Evolutionary conservation across 2,329 filamentous ascomycete genomes (phyloP).

Genomic region (Monosporascus sp.): DNA sequence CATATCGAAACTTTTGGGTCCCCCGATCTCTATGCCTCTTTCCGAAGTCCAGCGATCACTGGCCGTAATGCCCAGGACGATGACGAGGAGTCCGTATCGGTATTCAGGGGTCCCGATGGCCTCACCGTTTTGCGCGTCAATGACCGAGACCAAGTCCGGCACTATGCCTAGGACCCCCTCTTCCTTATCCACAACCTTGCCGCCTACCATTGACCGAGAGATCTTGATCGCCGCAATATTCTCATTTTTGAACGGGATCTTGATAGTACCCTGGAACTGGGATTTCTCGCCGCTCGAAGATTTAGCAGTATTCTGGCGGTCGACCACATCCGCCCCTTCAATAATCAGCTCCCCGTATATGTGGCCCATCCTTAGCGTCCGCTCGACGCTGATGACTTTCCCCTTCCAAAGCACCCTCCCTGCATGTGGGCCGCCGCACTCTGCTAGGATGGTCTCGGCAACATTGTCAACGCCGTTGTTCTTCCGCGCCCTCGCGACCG

Average conservation of each 20-base stretch:
- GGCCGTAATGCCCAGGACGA: constrained; percentile 42
- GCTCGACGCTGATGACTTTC: constrained; percentile 58
- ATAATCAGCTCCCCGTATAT: constrained; percentile 56
- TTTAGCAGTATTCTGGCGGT: constrained; percentile 9
- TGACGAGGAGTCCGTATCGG: constrained; percentile 45
- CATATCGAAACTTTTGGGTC: constrained; percentile 44
- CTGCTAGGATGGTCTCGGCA: constrained; percentile 53
- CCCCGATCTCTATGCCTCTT: constrained; percentile 44
- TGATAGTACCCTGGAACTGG: constrained; percentile 43
- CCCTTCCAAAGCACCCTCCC: constrained; percentile 58
- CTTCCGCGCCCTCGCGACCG: constrained; percentile 46
- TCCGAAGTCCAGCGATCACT: constrained; percentile 41
- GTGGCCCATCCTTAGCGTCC: constrained; percentile 51
- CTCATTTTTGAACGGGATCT: constrained; percentile 70
- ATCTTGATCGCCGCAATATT: constrained; percentile 56
- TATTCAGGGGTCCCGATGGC: constrained; percentile 54
- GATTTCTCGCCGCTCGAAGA: constrained; percentile 6
- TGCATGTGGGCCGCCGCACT: constrained; percentile 47
- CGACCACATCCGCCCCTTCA: constrained; percentile 39
- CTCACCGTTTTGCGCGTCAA: constrained; percentile 52
- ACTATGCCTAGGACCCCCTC: constrained; percentile 44
- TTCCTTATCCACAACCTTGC: constrained; percentile 29
- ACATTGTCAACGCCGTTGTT: constrained; percentile 48
- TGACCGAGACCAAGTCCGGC: constrained; percentile 51
- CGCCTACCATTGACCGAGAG: constrained; percentile 19